Conservation (phyloP, 2,329 filamentous ascomycete species). For the Epichloe brachyelytri region DNA sequence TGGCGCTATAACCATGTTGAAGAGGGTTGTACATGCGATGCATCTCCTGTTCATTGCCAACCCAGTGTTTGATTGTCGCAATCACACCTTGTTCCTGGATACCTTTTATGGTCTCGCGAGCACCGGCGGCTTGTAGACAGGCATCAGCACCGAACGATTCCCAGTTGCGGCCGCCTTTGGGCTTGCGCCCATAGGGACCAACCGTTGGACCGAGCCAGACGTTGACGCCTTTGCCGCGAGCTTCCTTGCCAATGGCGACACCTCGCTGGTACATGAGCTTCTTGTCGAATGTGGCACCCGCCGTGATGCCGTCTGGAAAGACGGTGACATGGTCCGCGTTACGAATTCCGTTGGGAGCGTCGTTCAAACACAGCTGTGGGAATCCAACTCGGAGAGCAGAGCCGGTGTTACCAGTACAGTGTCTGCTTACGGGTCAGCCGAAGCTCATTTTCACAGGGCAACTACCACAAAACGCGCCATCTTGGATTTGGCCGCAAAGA, state of each 20-base stretch:
- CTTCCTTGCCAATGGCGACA: constrained; percentile 56
- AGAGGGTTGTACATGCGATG: constrained; percentile 46
- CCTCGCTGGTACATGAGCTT: constrained; percentile 55
- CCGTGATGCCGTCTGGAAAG: constrained; percentile 69
- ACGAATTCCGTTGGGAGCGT: constrained; percentile 58
- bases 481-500: not conserved
- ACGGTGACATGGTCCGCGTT: constrained; percentile 63
- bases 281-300: constrained; percentile 64
- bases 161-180: constrained; percentile 62
- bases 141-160: constrained; percentile 63
- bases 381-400: constrained; percentile 58
- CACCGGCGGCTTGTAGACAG: constrained; percentile 62
- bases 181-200: constrained; percentile 59
- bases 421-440: constrained; percentile 22
- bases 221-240: constrained; percentile 60
- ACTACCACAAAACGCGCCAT: not conserved
- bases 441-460: not conserved
- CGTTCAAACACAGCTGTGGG: constrained; percentile 58
- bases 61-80: constrained; percentile 43
- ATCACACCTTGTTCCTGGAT: constrained; percentile 45
- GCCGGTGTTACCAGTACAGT: constrained; percentile 65
- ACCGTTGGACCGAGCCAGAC: constrained; percentile 59
- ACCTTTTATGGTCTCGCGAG: constrained; percentile 66
- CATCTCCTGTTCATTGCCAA: constrained; percentile 48
- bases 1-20: constrained; percentile 48